These are phyloP conservation scores for Didymella exigua DNA, from an alignment of 2,329 filamentous ascomycete species.

Conservation along the genomic window DNA sequence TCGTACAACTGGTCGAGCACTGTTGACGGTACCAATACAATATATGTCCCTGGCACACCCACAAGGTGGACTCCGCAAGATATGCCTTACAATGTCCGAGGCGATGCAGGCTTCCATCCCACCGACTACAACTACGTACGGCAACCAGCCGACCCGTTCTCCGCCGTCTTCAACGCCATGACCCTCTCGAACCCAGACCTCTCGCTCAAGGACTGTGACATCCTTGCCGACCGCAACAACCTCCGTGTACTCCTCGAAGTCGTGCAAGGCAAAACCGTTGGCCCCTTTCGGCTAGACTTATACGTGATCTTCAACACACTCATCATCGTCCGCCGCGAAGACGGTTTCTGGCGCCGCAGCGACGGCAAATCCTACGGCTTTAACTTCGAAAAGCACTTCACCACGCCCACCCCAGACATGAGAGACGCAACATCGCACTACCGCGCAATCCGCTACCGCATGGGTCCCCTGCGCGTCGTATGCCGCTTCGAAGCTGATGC, in stretches of 20 bases:
- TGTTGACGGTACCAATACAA: conserved; percentile 30
- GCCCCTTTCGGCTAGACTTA: conserved; percentile 34
- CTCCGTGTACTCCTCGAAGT: conserved; percentile 36
- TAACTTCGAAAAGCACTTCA: conserved; percentile 40
- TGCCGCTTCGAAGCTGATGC: conserved; percentile 40
- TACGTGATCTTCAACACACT: conserved; percentile 33
- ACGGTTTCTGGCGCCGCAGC: conserved; percentile 28
- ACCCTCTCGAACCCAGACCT: conserved; percentile 29
- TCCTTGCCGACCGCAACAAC: conserved; percentile 40
- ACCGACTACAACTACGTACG: conserved; percentile 39
- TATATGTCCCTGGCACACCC: conserved; percentile 38
- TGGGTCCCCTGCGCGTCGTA: conserved; percentile 35
- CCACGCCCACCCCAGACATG: conserved; percentile 25
- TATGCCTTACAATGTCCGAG: conserved; percentile 26
- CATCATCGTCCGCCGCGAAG: conserved; percentile 34
- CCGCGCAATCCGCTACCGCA: conserved; percentile 35
- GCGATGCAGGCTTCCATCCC: conserved; percentile 30
- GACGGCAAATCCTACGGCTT: conserved; percentile 25
- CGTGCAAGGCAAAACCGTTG: conserved; percentile 30
- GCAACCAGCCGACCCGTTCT: conserved; percentile 31
- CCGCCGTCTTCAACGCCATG: conserved; percentile 35
- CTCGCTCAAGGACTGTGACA: conserved; percentile 29
- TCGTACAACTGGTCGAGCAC: conserved; percentile 39
- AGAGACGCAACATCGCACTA: conserved; percentile 38
- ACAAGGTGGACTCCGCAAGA: conserved; percentile 28